Evolutionary conservation across 345 rosid genomes (phyloP), one percentile per base, ranked within the genome.

Genomic region (Arabis alpina): DNA sequence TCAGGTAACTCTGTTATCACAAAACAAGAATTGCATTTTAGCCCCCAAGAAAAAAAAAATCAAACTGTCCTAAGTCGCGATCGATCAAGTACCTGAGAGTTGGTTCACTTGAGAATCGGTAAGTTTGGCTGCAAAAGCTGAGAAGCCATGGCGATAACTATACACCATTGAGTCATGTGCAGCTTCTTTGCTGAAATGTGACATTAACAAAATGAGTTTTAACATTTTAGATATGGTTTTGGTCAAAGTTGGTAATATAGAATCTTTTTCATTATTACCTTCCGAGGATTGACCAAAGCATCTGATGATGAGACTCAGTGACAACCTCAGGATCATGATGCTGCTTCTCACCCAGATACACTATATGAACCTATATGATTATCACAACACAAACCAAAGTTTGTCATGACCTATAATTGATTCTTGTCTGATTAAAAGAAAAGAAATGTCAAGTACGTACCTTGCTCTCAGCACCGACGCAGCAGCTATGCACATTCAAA

Each of bases 81-180:
- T 32, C 36, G 39, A 32, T 11, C 2, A 28, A 19, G 52, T 78
- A 77, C 82, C 74, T 4, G 85, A 76, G 23, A 82, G 39, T 58
- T 39, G 28, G 27, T 60, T 75, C 0, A 76, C 85, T 56, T 83
- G 77, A 5, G 74, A 79, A 23, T 80, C 64, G 5, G 76, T 80
- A 9, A 86, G 78, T 39, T 58, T 62, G 3, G 90, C 90, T 0
- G 85, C 80, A 10, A 86, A 84, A 24, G 86, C 91, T 34, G 81
- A 80, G 54, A 84, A 75, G 13, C 75, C 69, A 13, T 68, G 77
- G 11, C 77, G 61, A 68, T 80, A 84, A 32, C 86, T 79, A 58
- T 81, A 81, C 47, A 84, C 67, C 48, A 86, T 82, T 27, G 89
- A 77, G 1, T 77, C 76, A 63, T 64, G 48, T 0, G 86, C 86